Conservation (phyloP, 129 eudicot genomes). For the Calendula officinalis region DNA sequence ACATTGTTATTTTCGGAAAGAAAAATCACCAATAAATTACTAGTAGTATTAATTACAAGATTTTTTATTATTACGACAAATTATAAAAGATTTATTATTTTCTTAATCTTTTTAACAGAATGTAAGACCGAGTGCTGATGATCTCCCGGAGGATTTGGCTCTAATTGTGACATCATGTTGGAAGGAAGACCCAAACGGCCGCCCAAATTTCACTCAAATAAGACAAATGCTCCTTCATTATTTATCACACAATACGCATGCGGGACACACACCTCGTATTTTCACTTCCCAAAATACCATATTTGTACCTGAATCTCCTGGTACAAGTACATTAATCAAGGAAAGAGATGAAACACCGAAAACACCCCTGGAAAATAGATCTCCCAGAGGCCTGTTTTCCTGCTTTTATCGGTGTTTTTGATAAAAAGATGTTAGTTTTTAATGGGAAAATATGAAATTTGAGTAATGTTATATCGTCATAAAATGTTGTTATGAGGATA, state of each 20-base stretch:
- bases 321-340: conserved; percentile 61
- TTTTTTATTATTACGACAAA: neutral
- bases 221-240: conserved; percentile 71
- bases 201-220: conserved; percentile 78
- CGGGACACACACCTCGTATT: conserved; percentile 42
- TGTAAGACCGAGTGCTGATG: conserved; percentile 69
- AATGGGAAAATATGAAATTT: neutral
- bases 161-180: conserved; percentile 68
- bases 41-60: neutral
- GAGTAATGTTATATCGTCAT: neutral
- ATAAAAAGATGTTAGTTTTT: conserved; percentile 22
- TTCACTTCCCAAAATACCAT: conserved; percentile 52
- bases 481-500: neutral
- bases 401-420: conserved; percentile 58
- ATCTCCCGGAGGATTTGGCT: conserved; percentile 72
- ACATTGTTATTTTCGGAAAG: neutral
- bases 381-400: conserved; percentile 44
- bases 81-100: conserved; percentile 24
- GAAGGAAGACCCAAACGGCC: conserved; percentile 70
- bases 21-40: neutral
- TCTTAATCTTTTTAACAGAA: conserved; percentile 42
- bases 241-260: conserved; percentile 48
- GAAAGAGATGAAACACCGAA: conserved; percentile 46
- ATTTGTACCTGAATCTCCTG: conserved; percentile 68
- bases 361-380: conserved; percentile 42